Conservation (phyloP, 805 yeast genomes). For the Debaryomyces hansenii region DNA sequence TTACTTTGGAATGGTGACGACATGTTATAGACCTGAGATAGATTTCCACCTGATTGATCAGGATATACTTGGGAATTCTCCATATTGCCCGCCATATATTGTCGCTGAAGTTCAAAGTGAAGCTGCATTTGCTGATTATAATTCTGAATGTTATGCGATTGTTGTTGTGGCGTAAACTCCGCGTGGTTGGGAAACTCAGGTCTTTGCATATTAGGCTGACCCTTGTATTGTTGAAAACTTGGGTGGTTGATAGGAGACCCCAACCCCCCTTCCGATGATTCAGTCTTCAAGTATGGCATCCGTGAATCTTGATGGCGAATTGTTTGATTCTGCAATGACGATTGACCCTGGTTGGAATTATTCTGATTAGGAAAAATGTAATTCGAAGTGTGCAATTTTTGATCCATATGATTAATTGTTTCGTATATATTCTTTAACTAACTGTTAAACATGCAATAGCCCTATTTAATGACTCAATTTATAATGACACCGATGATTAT, state of each 20-base stretch:
- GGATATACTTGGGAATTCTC: slow-evolving; percentile 10
- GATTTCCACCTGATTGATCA: slow-evolving; percentile 3
- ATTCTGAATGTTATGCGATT: slow-evolving; percentile 1
- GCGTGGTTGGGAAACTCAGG: slow-evolving; percentile 1
- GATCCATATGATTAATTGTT: neutral
- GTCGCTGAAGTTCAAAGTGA: slow-evolving; percentile 8
- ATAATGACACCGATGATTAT: neutral
- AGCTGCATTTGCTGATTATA: slow-evolving; percentile 5
- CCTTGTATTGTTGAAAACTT: slow-evolving; percentile 7
- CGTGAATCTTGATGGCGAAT: neutral
- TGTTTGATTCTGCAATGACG: neutral
- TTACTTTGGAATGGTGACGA: neutral
- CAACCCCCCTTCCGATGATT: neutral
- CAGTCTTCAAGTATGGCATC: neutral
- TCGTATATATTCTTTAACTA: neutral
- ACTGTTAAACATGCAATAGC: neutral
- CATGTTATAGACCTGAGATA: neutral
- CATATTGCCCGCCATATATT: slow-evolving; percentile 14
- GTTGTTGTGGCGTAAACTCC: slow-evolving; percentile 6
- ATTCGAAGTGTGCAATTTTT: neutral
- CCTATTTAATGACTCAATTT: neutral
- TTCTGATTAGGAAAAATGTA: slow-evolving; percentile 1
- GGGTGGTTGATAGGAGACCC: slow-evolving; percentile 9
- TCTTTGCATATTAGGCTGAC: neutral
- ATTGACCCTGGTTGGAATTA: neutral